Percentiles rank a stretch among this genome's conserved stretches.
Conservation (phyloP, 192 early-diverging fungal species). For the Obelidium mucronatum region DNA sequence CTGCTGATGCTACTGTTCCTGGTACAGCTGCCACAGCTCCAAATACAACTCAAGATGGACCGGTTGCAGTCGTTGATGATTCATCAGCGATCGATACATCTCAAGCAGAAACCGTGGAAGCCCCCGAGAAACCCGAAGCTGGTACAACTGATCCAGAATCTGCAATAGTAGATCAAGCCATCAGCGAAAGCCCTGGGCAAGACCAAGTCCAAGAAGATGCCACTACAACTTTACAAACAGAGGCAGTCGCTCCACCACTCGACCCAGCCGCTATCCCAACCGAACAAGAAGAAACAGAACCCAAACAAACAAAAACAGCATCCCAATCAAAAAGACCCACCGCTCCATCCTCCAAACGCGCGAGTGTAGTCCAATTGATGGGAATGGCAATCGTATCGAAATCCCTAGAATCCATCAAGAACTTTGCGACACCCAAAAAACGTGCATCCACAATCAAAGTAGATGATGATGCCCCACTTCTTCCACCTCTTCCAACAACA, state of each 20-base stretch:
- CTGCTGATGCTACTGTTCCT: neutral
- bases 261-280: neutral
- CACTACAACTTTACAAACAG: no score
- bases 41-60: neutral
- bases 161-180: neutral
- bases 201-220: no score
- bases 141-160: neutral
- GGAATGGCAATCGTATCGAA: neutral
- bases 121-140: neutral
- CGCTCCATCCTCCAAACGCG: neutral
- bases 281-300: neutral
- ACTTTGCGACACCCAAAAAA: neutral
- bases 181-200: no score
- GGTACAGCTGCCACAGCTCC: neutral
- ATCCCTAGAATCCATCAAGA: neutral
- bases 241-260: neutral
- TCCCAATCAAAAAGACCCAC: neutral
- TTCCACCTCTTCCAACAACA: neutral
- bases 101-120: neutral
- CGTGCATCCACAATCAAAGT: neutral
- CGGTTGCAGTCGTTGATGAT: neutral
- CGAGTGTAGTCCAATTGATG: no score
- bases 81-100: neutral
- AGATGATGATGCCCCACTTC: neutral
- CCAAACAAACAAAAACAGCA: neutral